Base-by-base conservation (phyloP, 2,329 filamentous ascomycete genomes). In the Ampelomyces quisqualis region DNA sequence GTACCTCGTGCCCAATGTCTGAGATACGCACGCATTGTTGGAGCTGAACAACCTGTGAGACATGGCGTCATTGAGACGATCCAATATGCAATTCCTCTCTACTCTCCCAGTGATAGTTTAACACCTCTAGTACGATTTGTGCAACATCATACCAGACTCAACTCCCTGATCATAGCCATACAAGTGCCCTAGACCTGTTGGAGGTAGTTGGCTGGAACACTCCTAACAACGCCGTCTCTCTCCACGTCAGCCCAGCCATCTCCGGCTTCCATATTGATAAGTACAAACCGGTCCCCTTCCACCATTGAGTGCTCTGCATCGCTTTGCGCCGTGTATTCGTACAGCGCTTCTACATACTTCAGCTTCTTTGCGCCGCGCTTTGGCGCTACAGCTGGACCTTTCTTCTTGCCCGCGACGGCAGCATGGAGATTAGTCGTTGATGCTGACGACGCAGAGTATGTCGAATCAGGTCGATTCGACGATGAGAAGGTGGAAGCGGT, bases 171-270 rank as follows among this genome's bases (percentile, higher is more conserved):
- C 18, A 43, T 43, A 22, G 43, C 39, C 44, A 52, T 32, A 33
- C 47, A 55, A 35, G 54, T 51, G 20, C 29, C 43, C 54, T 55
- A 86, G 35, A 88, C 81, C 60, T 85, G 80, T 70, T 90, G 86
- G 45, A 97, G 80, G 73, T 97, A 98, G 68, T 89, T 95, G 24
- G 90, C 90, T 31, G 93, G 93, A 38, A 98, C 93, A 66, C 90
- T 95, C 63, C 84, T 90, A 34, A 84, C 88, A 27, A 83, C 75
- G 1, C 90, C 90, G 13, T 88, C 90, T 69, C 88, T 90, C 73
- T 97, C 93, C 13, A 98, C 93, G 72, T 97, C 93, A 19, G 85
- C 88, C 93, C 93, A 98, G 0, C 93, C 93, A 72, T 97, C 93
- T 1, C 93, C 93, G 0, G 84, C 79, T 63, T 97, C 91, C 41